Evolutionary conservation across 2,329 filamentous ascomycete species (phyloP), one percentile per base, ranked within the genome.

Genomic region (Penicillium sp.): DNA sequence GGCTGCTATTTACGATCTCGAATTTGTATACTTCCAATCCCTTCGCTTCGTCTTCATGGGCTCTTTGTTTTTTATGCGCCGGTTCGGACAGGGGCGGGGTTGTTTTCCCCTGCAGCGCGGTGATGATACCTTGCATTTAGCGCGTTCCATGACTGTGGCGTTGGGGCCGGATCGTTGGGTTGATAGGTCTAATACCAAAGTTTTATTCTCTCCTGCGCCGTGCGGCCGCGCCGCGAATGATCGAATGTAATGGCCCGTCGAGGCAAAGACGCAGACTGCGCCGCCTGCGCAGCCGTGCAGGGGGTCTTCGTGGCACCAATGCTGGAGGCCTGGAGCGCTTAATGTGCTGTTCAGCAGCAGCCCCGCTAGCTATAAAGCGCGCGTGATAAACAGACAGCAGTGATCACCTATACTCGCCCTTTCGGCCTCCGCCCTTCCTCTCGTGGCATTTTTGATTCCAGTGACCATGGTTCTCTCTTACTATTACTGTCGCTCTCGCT

Each of bases 91-190:
- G 11, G 17, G 18, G 17, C 17, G 31, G 17, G 18, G 9, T 32
- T 29, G 21, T 30, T 33, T 31, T 28, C 6, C 40, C 33, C 18
- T 14, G 29, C 34, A 37, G 43, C 34, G 42, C 34, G 31, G 36
- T 40, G 44, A 45, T 45, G 50, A 54, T 52, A 52, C 48, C 45
- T 54, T 54, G 51, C 33, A 47, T 47, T 51, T 45, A 42, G 46
- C 46, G 47, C 26, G 36, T 42, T 36, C 34, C 37, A 50, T 43
- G 31, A 32, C 33, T 33, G 36, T 34, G 51, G 52, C 47, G 52
- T 52, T 36, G 25, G 27, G 38, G 19, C 4, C 14, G 14, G 17
- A 16, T 18, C 7, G 5, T 13, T 21, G n/a, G 15, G 27, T 14
- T 16, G 16, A 15, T 30, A 35, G 25, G 30, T 19, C n/a, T n/a